These are phyloP conservation scores for Suhomyces panamericanus DNA, from an alignment of 1,139 yeast species.

Conservation along the genomic window DNA sequence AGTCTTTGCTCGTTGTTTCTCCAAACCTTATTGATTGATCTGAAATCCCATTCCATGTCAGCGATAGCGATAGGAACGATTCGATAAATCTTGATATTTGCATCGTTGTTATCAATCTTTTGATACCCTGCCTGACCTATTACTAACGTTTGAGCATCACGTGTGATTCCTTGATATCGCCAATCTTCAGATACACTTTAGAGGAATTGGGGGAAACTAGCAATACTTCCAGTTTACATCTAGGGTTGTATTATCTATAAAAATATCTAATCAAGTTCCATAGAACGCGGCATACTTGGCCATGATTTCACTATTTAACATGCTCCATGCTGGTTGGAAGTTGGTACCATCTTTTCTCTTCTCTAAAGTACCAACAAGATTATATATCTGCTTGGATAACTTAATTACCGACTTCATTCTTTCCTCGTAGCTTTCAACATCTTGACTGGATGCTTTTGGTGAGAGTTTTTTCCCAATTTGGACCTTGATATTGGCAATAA, in stretches of 20 bases:
- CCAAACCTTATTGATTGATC: neutral
- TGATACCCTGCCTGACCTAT: neutral
- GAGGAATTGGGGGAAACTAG: too few species aligned
- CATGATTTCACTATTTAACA: conserved; percentile 10
- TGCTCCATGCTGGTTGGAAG: conserved; percentile 8
- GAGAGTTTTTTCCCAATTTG: conserved; percentile 40
- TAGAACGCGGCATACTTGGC: conserved; percentile 8
- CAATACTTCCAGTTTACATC: too few species aligned
- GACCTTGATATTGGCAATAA: conserved; percentile 27
- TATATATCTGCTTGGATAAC: conserved; percentile 20
- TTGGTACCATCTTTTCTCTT: too few species aligned
- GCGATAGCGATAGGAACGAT: neutral
- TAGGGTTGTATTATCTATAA: neutral
- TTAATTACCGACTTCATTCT: conserved; percentile 30
- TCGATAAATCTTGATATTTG: neutral
- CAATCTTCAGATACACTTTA: too few species aligned
- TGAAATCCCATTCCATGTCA: neutral
- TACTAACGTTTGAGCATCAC: too few species aligned
- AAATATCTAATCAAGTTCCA: neutral
- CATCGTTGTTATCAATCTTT: neutral
- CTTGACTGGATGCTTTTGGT: conserved; percentile 47
- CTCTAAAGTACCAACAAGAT: conserved; percentile 6
- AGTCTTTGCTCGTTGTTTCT: too few species aligned
- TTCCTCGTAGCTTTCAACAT: conserved; percentile 37
- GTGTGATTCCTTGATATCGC: too few species aligned